Percentiles rank a stretch among this genome's conserved stretches.
These are phyloP conservation scores for Prinsepia uniflora DNA, from an alignment of 306 rosid species.

Conservation along the genomic window DNA sequence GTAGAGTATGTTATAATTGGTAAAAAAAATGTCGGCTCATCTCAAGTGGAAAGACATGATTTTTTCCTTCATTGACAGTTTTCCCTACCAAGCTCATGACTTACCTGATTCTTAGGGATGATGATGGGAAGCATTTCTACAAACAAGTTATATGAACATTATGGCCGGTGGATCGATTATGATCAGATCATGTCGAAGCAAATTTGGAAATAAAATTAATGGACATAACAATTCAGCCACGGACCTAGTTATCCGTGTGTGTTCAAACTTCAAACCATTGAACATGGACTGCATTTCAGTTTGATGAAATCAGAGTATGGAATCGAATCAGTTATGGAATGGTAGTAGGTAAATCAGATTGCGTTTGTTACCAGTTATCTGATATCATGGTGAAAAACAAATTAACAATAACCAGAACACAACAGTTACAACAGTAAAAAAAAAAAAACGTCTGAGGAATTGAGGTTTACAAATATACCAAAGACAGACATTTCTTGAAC, in stretches of 20 bases:
- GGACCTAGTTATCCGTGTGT: background rate
- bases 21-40: background rate
- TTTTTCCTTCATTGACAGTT: background rate
- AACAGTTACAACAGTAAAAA: background rate
- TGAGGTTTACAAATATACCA: background rate
- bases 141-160: background rate
- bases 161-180: background rate
- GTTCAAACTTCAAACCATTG: background rate
- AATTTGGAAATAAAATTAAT: background rate
- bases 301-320: background rate
- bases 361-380: background rate
- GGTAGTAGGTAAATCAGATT: background rate
- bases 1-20: background rate
- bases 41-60: background rate
- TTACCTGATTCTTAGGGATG: background rate
- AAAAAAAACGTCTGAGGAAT: background rate
- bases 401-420: background rate
- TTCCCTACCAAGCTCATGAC: background rate
- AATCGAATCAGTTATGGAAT: background rate
- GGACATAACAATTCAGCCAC: background rate
- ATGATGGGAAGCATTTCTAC: background rate
- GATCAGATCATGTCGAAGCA: background rate
- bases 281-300: background rate
- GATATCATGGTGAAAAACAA: background rate
- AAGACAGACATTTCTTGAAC: background rate